Evolutionary conservation across 2,329 filamentous ascomycete genomes (phyloP).

Genomic region (Aschersonia sp.): DNA sequence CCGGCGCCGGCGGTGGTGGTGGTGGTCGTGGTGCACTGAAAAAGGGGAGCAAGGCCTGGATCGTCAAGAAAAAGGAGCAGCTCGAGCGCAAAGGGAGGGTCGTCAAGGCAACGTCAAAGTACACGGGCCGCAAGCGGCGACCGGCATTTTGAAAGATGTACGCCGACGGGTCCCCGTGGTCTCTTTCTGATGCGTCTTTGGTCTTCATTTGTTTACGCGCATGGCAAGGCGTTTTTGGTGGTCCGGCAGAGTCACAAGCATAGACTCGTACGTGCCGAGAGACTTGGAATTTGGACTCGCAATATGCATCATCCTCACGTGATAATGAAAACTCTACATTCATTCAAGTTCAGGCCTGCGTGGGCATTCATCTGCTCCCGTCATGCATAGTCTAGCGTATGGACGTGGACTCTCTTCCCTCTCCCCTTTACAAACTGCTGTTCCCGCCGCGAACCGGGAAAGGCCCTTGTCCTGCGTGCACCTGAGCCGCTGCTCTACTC

Average conservation of each 20-base stretch:
- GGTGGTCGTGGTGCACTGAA: conserved; percentile 38
- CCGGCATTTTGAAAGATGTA: conserved; percentile 46
- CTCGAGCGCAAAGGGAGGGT: conserved; percentile 92
- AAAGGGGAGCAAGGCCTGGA: conserved; percentile 79
- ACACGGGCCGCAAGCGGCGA: conserved; percentile 79
- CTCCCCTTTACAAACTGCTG: neutral
- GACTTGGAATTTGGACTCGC: no score
- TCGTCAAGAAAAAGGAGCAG: conserved; percentile 76
- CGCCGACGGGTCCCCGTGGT: neutral
- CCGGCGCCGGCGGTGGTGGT: no score
- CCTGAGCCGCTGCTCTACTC: conserved; percentile 25
- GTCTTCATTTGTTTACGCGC: conserved; percentile 2
- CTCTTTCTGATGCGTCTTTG: neutral
- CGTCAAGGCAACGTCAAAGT: conserved; percentile 83
- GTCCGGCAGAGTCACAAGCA: neutral
- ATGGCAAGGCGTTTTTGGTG: conserved; percentile 13
- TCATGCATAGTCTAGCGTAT: no score
- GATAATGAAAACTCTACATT: no score
- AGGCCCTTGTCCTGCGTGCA: neutral
- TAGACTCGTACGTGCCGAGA: neutral
- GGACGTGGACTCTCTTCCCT: neutral
- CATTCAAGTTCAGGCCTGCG: no score
- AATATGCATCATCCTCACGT: no score
- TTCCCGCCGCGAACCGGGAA: neutral
- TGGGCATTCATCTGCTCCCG: no score